A percentile compares a stretch with the other conserved stretches of the same genome.
These are phyloP conservation scores for Gryganskiella cystojenkinii DNA, from an alignment of 192 early-diverging fungal genomes.

Conservation along the genomic window DNA sequence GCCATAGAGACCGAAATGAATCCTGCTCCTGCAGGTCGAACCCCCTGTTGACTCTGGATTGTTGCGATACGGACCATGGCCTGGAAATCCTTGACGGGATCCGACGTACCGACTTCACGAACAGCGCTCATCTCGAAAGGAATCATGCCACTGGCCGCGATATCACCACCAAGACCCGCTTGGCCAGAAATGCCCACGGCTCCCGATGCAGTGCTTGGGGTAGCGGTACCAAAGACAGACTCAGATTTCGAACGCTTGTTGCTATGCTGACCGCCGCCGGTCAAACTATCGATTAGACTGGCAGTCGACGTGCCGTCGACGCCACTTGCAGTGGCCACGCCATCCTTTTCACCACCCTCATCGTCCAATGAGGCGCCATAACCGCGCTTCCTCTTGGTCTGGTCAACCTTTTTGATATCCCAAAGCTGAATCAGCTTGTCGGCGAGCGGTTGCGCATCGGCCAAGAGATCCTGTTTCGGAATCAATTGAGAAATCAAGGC, in stretches of 20 bases:
- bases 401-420: conserved; percentile 65
- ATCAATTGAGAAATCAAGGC: conserved; percentile 58
- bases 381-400: conserved; percentile 27
- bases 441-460: conserved; percentile 49
- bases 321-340: conserved; percentile 4
- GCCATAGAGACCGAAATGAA: conserved; percentile 52
- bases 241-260: conserved; percentile 43
- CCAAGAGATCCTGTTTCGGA: conserved; percentile 55
- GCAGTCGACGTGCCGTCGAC: conserved; percentile 10
- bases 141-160: conserved; percentile 39
- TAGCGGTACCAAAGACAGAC: conserved; percentile 35
- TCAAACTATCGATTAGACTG: conserved; percentile 26
- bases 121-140: conserved; percentile 53
- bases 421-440: conserved; percentile 62
- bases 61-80: conserved; percentile 61
- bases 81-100: conserved; percentile 71
- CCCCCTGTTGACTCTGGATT: conserved; percentile 59
- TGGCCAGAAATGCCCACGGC: conserved; percentile 12
- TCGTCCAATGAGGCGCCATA: conserved; percentile 34
- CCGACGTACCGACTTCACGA: conserved; percentile 58
- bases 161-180: conserved; percentile 37
- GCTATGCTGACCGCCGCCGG: not conserved
- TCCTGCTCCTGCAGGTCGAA: conserved; percentile 60
- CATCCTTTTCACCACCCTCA: conserved; percentile 26
- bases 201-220: conserved; percentile 20